Base-by-base conservation (phyloP, 2,329 filamentous ascomycete genomes). In the Bipolaris zeicola region DNA sequence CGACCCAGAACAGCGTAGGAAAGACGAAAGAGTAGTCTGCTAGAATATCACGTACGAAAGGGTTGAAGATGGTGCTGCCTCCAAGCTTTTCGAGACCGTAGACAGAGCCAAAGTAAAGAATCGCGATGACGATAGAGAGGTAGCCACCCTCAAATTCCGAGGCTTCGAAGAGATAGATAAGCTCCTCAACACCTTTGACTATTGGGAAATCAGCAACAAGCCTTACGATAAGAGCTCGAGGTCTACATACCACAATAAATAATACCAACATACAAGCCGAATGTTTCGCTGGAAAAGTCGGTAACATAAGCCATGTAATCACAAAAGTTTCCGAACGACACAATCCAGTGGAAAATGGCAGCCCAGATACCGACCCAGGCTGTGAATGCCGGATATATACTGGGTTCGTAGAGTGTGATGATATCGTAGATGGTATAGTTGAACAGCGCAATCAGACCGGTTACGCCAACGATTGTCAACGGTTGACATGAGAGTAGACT, bases 401-500 rank as follows among this genome's bases (percentile, higher is more conserved):
- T 62, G 2, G 80, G 77, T 38, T 83, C 81, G 57, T 85, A 80
- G 11, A 74, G 74, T 24, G 70, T 70, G 42, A 84, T 77, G 50
- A 86, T 85, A 55, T 85, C 82, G 70, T 83, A 86, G 58, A 85
- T 84, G 22, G 83, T 86, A 63, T 84, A 85, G 66, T 85, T 85
- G 76, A 86, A 86, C 0, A 83, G 67, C 1, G 70, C 68, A n/a
- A 74, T 74, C 11, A 74, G 56, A 57, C 84, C 83, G 4, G 83
- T 85, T 36, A 85, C 81, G 5, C 83, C 83, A 14, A 85, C 82
- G 16, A 85, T 83, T 3, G 82, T 85, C 41, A 86, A 69, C 0
- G 83, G 83, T 63, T 85, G 83, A 28, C 78, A 81, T 20, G 77
- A 77, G 2, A 85, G 64, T 5, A 81, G 64, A 62, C 80, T 84